A percentile compares a stretch with the other conserved stretches of the same genome.
phyloP scores from a whole-genome alignment of 2,329 filamentous ascomycete genomes.

The Ceratocystiopsis sp. region DNA sequence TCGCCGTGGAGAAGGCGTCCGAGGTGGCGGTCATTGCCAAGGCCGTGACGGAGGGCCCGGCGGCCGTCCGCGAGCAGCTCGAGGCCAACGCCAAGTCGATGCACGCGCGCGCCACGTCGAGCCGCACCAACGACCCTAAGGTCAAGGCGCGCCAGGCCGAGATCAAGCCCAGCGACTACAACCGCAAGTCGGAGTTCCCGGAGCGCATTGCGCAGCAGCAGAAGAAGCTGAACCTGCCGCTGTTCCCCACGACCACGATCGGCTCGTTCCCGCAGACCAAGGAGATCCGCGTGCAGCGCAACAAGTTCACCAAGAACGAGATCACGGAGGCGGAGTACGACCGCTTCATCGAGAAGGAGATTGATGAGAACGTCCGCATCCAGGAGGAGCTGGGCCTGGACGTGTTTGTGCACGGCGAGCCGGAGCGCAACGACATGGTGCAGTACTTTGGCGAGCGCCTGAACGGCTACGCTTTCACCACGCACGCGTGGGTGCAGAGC shows the following conservation, averaged over 20 bases:
- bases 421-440: slow-evolving; percentile 99
- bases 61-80: slow-evolving; percentile 69
- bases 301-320: slow-evolving; percentile 98
- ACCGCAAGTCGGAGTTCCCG: slow-evolving; percentile 82
- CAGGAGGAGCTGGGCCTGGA: slow-evolving; percentile 97
- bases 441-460: slow-evolving; percentile 99
- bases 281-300: slow-evolving; percentile 91
- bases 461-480: slow-evolving; percentile 95
- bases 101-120: slow-evolving; percentile 77
- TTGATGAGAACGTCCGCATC: slow-evolving; percentile 83
- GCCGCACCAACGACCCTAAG: slow-evolving; percentile 88
- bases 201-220: slow-evolving; percentile 75
- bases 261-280: slow-evolving; percentile 99
- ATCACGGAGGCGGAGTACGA: slow-evolving; percentile 88
- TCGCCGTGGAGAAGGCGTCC: slow-evolving; percentile 82
- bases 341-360: slow-evolving; percentile 99
- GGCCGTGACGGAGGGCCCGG: slow-evolving; percentile 85
- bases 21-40: slow-evolving; percentile 92
- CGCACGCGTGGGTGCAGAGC: slow-evolving; percentile 92
- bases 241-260: slow-evolving; percentile 98
- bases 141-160: slow-evolving; percentile 94
- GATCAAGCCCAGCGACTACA: slow-evolving; percentile 71
- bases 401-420: slow-evolving; percentile 96
- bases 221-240: slow-evolving; percentile 79
- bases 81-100: slow-evolving; percentile 95